Evolutionary conservation across 495 filamentous ascomycete species (phyloP).

Genomic region (Mycothermus thermophilus): DNA sequence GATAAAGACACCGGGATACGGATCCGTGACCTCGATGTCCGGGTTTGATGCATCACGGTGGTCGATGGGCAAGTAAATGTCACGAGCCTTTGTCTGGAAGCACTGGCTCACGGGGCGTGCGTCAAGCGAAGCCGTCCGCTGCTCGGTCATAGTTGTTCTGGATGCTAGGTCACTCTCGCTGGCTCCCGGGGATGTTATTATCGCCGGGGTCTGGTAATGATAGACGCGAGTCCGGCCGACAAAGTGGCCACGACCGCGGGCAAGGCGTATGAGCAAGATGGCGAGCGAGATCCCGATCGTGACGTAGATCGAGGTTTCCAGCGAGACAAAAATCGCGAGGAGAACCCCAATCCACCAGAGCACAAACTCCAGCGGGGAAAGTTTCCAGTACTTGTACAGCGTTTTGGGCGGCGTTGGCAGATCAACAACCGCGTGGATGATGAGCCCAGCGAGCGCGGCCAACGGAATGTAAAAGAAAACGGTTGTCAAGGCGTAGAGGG

Average conservation of each 20-base stretch:
- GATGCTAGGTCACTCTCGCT: too few relatives aligned
- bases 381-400: slow-evolving; percentile 22
- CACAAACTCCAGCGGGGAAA: slow-evolving; percentile 21
- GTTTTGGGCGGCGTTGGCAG: slow-evolving; percentile 20
- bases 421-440: slow-evolving; percentile 24
- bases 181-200: too few relatives aligned
- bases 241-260: slow-evolving; percentile 17
- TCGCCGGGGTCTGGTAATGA: too few relatives aligned
- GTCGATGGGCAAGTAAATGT: too few relatives aligned
- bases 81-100: too few relatives aligned
- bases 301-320: slow-evolving; percentile 24
- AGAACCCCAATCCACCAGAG: slow-evolving; percentile 23
- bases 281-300: slow-evolving; percentile 19
- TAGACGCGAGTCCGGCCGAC: slow-evolving; percentile 10
- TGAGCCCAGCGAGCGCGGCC: slow-evolving; percentile 21
- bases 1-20: too few relatives aligned
- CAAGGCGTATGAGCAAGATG: slow-evolving; percentile 21
- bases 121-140: too few relatives aligned
- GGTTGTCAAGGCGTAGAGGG: slow-evolving; percentile 20
- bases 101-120: too few relatives aligned
- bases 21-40: too few relatives aligned
- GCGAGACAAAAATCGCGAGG: slow-evolving; percentile 19
- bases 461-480: slow-evolving; percentile 25
- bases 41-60: too few relatives aligned
- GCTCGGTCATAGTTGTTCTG: too few relatives aligned